Percentiles rank a stretch among this genome's conserved stretches.
phyloP scores from a whole-genome alignment of 2,329 filamentous ascomycete genomes.

The Pyricularia pennisetigena region DNA sequence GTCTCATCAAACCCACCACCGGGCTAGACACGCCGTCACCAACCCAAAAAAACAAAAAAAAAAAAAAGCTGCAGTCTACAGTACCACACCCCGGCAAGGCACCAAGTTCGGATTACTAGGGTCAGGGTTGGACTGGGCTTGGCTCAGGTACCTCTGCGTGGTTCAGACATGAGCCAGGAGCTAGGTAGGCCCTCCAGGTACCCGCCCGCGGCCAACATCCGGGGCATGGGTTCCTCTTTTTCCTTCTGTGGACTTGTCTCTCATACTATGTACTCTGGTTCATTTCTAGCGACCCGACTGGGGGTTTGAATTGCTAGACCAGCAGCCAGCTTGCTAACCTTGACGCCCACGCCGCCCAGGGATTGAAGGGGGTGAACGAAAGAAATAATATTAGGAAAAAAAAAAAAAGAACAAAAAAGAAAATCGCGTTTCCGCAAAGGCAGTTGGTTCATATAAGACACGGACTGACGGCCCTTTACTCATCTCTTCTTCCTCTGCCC shows the following conservation, averaged over 20 bases:
- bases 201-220: neutral
- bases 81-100: neutral
- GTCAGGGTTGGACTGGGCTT: neutral
- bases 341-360: neutral
- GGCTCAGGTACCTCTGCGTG: neutral
- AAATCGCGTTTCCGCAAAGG: neutral
- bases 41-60: too few relatives aligned
- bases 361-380: neutral
- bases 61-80: neutral
- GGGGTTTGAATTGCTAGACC: neutral
- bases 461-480: neutral
- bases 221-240: neutral
- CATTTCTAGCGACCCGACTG: neutral
- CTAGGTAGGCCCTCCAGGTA: neutral
- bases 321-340: neutral
- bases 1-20: neutral
- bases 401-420: neutral
- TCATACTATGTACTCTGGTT: neutral
- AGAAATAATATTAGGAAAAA: neutral
- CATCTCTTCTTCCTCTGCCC: neutral
- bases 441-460: conserved; percentile 4
- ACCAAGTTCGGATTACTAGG: neutral
- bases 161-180: neutral
- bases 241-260: neutral
- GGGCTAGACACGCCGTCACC: neutral